Evolutionary conservation across 2,329 filamentous ascomycete genomes (phyloP), one percentile per base, ranked within the genome.

Genomic region (Ambrosiella xylebori): DNA sequence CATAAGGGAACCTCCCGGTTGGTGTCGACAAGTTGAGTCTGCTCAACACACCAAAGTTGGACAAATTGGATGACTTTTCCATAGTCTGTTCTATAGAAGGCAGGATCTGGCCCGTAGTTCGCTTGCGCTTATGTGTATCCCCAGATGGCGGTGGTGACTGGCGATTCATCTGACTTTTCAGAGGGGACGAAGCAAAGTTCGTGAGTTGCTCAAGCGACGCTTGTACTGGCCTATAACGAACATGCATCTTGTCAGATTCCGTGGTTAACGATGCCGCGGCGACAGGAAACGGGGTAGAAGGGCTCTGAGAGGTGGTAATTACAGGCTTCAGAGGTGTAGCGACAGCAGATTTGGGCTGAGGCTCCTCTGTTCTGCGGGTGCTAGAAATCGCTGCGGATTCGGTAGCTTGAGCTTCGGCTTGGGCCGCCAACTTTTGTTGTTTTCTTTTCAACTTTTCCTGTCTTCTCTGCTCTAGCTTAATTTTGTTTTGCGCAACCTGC

Each of bases 361-460:
- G 27, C 27, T 27, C 3, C 3, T 27, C 27, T 27, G 27, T 27
- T 27, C 4, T 27, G 27, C 27, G 5, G 5, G 27, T 27, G 27
- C 27, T 27, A 27, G 27, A 27, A 27, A 27, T 27, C 1, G 27
- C 27, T 4, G 27, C 27, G 27, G 27, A 27, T 27, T 27, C 27
- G 27, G 56, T 7, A 59, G 47, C 6, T 19, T 35, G 47, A n/a
- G 61, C 60, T 15, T 40, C 17, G 15, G 45, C 11, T 54, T 58
- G 51, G 57, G 36, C 58, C 59, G n/a, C 56, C 61, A 37, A 57
- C 62, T 57, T 65, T 66, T 19, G 64, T 66, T n/a, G 17, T 9
- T 67, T 67, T 2, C 61, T 61, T 55, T 66, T 69, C 15, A 64
- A 69, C 59, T 67, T 65, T 40, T 70, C 69, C 55, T 67, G 71